phyloP scores from a whole-genome alignment of 345 rosid genomes.

The Punica granatum region DNA sequence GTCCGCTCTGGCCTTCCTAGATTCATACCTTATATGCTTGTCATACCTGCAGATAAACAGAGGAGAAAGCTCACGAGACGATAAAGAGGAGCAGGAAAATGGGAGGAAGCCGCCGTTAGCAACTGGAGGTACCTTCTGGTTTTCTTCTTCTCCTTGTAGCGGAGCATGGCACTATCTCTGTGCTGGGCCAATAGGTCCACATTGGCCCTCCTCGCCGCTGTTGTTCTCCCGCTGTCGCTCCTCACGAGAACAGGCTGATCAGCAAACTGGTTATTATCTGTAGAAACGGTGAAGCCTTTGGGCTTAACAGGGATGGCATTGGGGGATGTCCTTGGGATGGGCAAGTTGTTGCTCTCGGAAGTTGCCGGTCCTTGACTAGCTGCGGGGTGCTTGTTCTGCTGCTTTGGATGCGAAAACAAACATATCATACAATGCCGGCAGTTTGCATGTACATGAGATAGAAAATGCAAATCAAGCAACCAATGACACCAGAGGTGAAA shows the following conservation, averaged over 20 bases:
- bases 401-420: neutral
- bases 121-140: constrained; percentile 47
- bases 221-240: constrained; percentile 27
- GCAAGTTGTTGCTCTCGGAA: constrained; percentile 47
- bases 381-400: constrained; percentile 43
- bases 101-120: neutral
- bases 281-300: constrained; percentile 14
- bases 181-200: constrained; percentile 53
- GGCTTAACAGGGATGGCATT: constrained; percentile 28
- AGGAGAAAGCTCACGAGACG: neutral
- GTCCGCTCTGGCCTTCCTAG: constrained; percentile 94
- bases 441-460: neutral
- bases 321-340: constrained; percentile 22
- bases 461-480: neutral
- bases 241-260: constrained; percentile 28
- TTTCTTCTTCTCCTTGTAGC: constrained; percentile 93
- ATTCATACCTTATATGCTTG: constrained; percentile 86
- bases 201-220: constrained; percentile 46
- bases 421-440: neutral
- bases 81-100: neutral
- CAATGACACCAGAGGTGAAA: no score
- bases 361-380: constrained; percentile 41
- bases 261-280: constrained; percentile 25
- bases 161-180: constrained; percentile 84
- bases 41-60: constrained; percentile 45